Percentiles rank a stretch among this genome's conserved stretches.
Evolutionary conservation across 148 eudicot genomes (phyloP).

Genomic region (Cornus florida): DNA sequence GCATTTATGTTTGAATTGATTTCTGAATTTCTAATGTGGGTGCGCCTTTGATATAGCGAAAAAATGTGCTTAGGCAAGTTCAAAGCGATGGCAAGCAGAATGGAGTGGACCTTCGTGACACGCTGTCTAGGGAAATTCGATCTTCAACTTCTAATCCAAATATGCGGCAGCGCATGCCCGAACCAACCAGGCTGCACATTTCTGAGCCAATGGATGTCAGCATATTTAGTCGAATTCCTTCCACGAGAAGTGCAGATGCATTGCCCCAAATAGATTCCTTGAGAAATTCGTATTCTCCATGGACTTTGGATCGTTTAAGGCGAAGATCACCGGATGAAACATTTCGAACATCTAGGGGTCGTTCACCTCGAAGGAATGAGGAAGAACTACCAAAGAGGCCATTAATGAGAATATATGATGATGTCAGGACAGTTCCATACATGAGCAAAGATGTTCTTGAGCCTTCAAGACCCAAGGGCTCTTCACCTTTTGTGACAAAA

Average conservation of each 20-base stretch:
- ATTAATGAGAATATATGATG: constrained; percentile 53
- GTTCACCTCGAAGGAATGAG: constrained; percentile 48
- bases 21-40: constrained; percentile 28
- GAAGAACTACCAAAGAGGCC: constrained; percentile 52
- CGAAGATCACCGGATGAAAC: constrained; percentile 54
- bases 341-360: constrained; percentile 38
- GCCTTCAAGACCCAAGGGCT: constrained; percentile 45
- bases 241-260: constrained; percentile 38
- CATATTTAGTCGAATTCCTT: constrained; percentile 36
- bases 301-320: constrained; percentile 52
- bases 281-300: constrained; percentile 58
- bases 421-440: constrained; percentile 40
- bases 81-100: constrained; percentile 34
- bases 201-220: constrained; percentile 31
- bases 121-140: constrained; percentile 51
- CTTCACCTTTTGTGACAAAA: constrained; percentile 45
- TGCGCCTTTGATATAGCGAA: constrained; percentile 35
- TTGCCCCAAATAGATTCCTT: constrained; percentile 33
- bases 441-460: constrained; percentile 44
- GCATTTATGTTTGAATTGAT: constrained; percentile 18
- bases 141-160: constrained; percentile 38
- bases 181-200: constrained; percentile 16
- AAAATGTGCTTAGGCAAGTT: constrained; percentile 26
- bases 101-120: constrained; percentile 61
- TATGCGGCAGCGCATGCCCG: constrained; percentile 26